Conservation (phyloP, 1,284 basidiomycete species). For the Boletus calvinii region DNA sequence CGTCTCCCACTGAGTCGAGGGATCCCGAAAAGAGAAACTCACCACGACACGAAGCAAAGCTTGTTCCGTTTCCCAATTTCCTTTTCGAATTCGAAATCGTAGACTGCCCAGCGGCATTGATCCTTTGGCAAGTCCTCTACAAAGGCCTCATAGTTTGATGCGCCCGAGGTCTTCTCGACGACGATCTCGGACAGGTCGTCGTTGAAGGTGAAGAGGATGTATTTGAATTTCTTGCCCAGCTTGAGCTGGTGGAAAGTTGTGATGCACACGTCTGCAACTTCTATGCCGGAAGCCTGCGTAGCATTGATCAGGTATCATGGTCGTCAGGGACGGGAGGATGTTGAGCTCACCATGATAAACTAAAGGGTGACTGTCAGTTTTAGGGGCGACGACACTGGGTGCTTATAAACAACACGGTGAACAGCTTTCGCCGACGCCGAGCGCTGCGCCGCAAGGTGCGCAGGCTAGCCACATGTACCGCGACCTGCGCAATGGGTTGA, state of each 20-base stretch:
- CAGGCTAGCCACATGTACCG: constrained; percentile 3
- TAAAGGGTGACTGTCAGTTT: not conserved
- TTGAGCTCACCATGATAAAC: constrained; percentile 20
- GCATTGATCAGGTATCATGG: not conserved
- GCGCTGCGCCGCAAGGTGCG: constrained; percentile 17
- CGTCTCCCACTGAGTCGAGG: too few species aligned
- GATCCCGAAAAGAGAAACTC: not conserved
- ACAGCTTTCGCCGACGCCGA: not conserved
- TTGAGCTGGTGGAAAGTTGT: constrained; percentile 77
- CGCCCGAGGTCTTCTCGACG: constrained; percentile 62
- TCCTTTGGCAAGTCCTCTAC: constrained; percentile 72
- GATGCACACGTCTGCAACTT: constrained; percentile 62
- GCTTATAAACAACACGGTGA: constrained; percentile 15
- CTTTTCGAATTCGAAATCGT: constrained; percentile 88
- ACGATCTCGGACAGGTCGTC: constrained; percentile 71
- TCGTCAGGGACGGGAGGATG: not conserved
- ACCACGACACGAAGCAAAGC: constrained; percentile 86
- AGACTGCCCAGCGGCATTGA: constrained; percentile 88
- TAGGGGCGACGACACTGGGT: constrained; percentile 10
- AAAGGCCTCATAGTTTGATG: constrained; percentile 74
- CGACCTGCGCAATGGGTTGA: constrained; percentile 6
- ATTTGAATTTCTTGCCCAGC: constrained; percentile 79
- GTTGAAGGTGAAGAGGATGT: constrained; percentile 82
- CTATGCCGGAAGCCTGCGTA: constrained; percentile 74
- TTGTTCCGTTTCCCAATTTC: constrained; percentile 82